Base-by-base conservation (phyloP, 805 yeast species). In the Metschnikowia peoriensis region DNA sequence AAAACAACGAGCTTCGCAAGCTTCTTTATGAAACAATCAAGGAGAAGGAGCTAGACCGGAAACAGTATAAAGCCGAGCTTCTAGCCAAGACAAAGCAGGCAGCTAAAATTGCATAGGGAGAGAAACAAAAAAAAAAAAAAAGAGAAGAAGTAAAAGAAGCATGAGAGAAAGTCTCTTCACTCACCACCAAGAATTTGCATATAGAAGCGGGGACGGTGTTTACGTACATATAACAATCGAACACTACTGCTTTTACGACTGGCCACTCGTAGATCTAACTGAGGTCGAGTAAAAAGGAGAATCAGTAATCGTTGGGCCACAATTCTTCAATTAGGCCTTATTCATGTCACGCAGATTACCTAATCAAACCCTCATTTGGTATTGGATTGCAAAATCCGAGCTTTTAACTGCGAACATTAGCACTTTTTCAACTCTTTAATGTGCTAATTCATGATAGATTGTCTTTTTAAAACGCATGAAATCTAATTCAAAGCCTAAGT, bases 1-100 rank as follows among this genome's bases (percentile, higher is more conserved):
- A 71, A 49, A 71, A 71, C 51, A 68, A 69, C 52, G 68, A 70
- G 54, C 62, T 71, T 46, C 61, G 64, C 46, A 59, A 60, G 41
- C 53, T 71, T 38, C 61, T 70, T 45, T 60, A 60, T 32, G 71
- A 69, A 41, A 58, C 68, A 28, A 65, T 71, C 37, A 65, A 58
- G 41, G 66, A 66, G 17, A 56, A 67, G 44, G 68, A 65, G 45
- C 60, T 47, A 51, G 65, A 52, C 46, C 53, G 61, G 38, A 55
- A 52, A 34, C 49, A 53, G 29, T 56, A 59, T 44, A 52, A 54
- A 48, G 55, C 52, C 35, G 61, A 57, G 14, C 46, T 58, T 28
- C 38, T 15, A 12, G 51, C 46, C 34, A 34, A 14, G 28, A 42
- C 15, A 1, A n/a, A 38, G 38, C 28, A 43, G 7, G 16, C 11